These are phyloP conservation scores for Monilinia fructicola DNA, from an alignment of 2,329 filamentous ascomycete genomes.

Conservation along the genomic window DNA sequence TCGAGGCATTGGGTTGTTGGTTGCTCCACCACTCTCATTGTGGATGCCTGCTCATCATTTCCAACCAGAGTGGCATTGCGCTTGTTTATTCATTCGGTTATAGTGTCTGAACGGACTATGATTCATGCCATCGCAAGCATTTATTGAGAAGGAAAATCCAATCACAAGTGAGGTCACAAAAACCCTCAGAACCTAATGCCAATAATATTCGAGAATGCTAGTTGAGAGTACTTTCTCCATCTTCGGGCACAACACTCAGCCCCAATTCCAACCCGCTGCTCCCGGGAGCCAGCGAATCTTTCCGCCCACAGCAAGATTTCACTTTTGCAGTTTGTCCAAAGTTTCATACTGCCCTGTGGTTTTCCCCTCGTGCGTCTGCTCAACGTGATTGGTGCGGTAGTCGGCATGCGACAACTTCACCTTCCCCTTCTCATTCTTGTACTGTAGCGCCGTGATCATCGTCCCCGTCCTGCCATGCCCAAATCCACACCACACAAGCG, in stretches of 20 bases:
- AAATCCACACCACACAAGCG: neutral
- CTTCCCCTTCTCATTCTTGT: neutral
- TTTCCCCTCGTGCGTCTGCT: neutral
- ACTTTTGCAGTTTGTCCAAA: neutral
- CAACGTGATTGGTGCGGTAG: neutral
- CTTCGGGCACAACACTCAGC: neutral
- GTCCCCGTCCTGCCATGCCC: neutral
- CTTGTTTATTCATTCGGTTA: constrained; percentile 71
- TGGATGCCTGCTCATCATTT: constrained; percentile 60
- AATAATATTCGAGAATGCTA: neutral
- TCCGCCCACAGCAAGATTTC: neutral
- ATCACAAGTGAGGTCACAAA: too few species aligned
- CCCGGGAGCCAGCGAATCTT: neutral
- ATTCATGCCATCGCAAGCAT: constrained; percentile 42
- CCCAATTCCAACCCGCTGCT: neutral
- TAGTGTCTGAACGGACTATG: constrained; percentile 50
- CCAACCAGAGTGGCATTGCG: constrained; percentile 68
- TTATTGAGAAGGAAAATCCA: neutral
- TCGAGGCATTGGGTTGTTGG: constrained; percentile 55
- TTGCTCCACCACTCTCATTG: constrained; percentile 58
- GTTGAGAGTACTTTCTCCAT: neutral
- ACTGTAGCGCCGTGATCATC: constrained; percentile 11
- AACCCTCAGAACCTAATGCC: neutral
- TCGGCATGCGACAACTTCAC: neutral
- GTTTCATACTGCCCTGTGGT: constrained; percentile 2